Conservation (phyloP, 2,329 filamentous ascomycete species). For the Paraphoma chrysanthemicola region DNA sequence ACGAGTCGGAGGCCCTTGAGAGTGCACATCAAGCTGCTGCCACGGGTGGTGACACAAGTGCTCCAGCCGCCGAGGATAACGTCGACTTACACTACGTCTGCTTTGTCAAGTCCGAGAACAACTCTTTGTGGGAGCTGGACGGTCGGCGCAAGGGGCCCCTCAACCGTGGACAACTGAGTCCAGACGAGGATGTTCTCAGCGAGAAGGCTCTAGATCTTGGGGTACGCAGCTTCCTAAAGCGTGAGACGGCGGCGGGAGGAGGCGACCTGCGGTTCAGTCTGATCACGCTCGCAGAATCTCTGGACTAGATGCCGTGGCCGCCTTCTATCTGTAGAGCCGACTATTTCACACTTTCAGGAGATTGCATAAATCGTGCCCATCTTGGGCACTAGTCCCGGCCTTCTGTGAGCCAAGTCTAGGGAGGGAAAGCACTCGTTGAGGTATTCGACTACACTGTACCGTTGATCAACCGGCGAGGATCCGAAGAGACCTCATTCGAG, state of each 20-base stretch:
- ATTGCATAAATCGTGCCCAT: too few relatives aligned
- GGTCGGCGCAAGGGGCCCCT: constrained; percentile 76
- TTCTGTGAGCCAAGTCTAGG: not conserved
- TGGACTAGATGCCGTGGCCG: constrained; percentile 43
- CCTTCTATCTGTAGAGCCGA: not conserved
- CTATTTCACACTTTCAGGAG: too few relatives aligned
- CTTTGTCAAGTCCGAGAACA: constrained; percentile 80
- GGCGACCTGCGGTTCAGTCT: constrained; percentile 70
- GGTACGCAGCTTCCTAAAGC: constrained; percentile 65
- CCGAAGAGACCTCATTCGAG: too few relatives aligned
- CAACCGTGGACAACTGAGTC: constrained; percentile 59
- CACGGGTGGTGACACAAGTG: constrained; percentile 75
- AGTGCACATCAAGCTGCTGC: constrained; percentile 81
- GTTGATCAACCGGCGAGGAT: too few relatives aligned
- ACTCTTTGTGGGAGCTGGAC: constrained; percentile 80
- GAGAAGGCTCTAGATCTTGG: constrained; percentile 77
- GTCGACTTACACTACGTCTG: constrained; percentile 97
- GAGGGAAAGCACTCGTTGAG: not conserved
- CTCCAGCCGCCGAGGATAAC: constrained; percentile 78
- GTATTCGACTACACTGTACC: not conserved
- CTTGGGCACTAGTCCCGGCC: not conserved
- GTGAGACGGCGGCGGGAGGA: constrained; percentile 61
- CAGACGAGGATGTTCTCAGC: constrained; percentile 63
- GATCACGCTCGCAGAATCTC: constrained; percentile 66
- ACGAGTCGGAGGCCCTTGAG: constrained; percentile 77